Conservation (phyloP, 805 yeast genomes). For the Metschnikowia baotianmanensis region DNA sequence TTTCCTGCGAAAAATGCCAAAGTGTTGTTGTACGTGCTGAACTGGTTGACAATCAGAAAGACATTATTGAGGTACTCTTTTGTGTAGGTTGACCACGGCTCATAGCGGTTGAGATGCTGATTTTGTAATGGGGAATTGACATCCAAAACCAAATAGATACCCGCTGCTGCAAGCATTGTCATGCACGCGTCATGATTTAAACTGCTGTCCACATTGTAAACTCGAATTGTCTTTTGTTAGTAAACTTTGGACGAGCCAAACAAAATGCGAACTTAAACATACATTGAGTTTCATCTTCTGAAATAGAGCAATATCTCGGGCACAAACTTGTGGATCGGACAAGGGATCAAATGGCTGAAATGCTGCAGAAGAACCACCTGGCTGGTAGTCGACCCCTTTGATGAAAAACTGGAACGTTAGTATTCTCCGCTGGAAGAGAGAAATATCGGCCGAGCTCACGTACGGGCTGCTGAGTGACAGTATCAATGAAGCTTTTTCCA, state of each 20-base stretch:
- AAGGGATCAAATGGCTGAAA: slow-evolving; percentile 63
- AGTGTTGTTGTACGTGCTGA: slow-evolving; percentile 82
- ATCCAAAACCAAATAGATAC: slow-evolving; percentile 86
- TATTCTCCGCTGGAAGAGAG: not conserved
- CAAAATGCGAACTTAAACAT: slow-evolving; percentile 14
- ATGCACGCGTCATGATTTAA: slow-evolving; percentile 85
- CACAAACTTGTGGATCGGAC: slow-evolving; percentile 68
- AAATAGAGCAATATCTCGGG: slow-evolving; percentile 76
- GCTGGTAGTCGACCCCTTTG: slow-evolving; percentile 92
- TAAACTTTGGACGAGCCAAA: slow-evolving; percentile 2
- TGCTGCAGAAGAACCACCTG: slow-evolving; percentile 88
- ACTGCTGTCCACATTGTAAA: slow-evolving; percentile 81
- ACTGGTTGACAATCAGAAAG: slow-evolving; percentile 75
- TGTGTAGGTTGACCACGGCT: slow-evolving; percentile 89
- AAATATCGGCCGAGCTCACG: slow-evolving; percentile 12
- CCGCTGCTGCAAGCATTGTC: slow-evolving; percentile 88
- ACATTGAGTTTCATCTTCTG: slow-evolving; percentile 81
- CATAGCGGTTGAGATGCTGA: slow-evolving; percentile 83
- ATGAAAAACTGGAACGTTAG: slow-evolving; percentile 54
- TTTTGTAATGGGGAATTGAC: slow-evolving; percentile 82
- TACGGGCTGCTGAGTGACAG: slow-evolving; percentile 72
- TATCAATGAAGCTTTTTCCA: slow-evolving; percentile 73
- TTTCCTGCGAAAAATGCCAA: slow-evolving; percentile 91
- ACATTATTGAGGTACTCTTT: slow-evolving; percentile 69
- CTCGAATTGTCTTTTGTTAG: slow-evolving; percentile 60